A percentile compares a stretch with the other conserved stretches of the same genome.
Conservation (phyloP, 2,329 filamentous ascomycete genomes). For the Tolypocladium tundrense region DNA sequence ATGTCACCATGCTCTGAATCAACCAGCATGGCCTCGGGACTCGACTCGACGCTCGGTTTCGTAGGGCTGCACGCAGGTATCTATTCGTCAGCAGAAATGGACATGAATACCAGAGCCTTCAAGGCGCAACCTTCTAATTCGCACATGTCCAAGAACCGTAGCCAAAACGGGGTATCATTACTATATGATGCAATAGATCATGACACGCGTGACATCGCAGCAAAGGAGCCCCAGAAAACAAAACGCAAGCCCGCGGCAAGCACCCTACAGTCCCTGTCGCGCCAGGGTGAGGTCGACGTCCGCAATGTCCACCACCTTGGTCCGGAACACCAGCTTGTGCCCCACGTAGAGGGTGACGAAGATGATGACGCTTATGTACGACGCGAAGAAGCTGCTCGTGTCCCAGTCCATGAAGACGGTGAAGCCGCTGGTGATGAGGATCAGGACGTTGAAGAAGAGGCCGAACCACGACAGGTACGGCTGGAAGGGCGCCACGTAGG, state of each 20-base stretch:
- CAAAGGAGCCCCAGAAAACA: background rate
- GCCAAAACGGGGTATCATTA: background rate
- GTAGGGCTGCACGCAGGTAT: too few species aligned
- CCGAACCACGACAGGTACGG: slow-evolving; percentile 57
- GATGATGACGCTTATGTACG: slow-evolving; percentile 54
- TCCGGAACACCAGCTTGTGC: slow-evolving; percentile 43
- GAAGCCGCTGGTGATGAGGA: slow-evolving; percentile 60
- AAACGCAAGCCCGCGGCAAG: background rate
- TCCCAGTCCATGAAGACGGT: slow-evolving; percentile 56
- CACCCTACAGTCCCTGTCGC: background rate
- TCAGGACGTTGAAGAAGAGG: slow-evolving; percentile 52
- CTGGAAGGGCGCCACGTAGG: slow-evolving; percentile 51
- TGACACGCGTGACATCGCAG: background rate
- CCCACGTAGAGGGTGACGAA: slow-evolving; percentile 49
- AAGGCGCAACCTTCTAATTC: background rate
- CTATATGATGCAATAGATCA: background rate
- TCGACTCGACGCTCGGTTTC: too few species aligned
- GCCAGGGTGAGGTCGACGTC: slow-evolving; percentile 23
- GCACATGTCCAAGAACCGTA: background rate
- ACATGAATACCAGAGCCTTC: background rate
- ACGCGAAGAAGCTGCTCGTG: slow-evolving; percentile 50
- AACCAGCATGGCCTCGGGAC: too few species aligned
- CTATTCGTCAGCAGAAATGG: too few species aligned
- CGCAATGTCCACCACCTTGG: slow-evolving; percentile 23
- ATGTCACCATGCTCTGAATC: background rate